These are phyloP conservation scores for Phyllosticta citribraziliensis DNA, from an alignment of 2,329 filamentous ascomycete species.

Conservation along the genomic window DNA sequence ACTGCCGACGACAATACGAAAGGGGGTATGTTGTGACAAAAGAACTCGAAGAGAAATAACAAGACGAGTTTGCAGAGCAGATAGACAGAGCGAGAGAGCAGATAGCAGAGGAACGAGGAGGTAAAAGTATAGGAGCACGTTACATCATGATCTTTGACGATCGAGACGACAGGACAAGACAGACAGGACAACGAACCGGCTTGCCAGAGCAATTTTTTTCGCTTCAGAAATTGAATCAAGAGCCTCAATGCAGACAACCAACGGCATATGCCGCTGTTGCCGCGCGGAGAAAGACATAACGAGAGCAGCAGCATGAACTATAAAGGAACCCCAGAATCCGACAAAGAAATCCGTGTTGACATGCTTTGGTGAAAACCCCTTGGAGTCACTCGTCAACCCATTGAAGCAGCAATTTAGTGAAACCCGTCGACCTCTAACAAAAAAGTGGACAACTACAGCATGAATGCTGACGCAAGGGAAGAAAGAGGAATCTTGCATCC, in stretches of 20 bases:
- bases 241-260: neutral
- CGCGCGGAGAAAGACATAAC: neutral
- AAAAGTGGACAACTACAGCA: constrained; percentile 10
- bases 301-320: constrained; percentile 8
- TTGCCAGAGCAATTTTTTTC: neutral
- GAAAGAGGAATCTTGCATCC: constrained; percentile 9
- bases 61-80: neutral
- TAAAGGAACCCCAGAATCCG: constrained; percentile 9
- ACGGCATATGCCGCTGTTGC: neutral
- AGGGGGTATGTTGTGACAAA: neutral
- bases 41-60: neutral
- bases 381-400: constrained; percentile 6
- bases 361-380: constrained; percentile 9
- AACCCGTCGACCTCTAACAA: constrained; percentile 9
- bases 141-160: constrained; percentile 8
- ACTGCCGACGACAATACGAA: neutral
- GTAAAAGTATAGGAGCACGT: constrained; percentile 10
- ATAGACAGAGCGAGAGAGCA: too few relatives aligned
- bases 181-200: neutral
- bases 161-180: neutral
- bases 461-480: constrained; percentile 9
- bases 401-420: constrained; percentile 11
- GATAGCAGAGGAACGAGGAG: neutral
- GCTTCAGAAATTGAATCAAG: neutral
- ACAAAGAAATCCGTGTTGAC: constrained; percentile 10